Evolutionary conservation across 805 yeast species (phyloP).

Genomic region (Saccharomycopsis fibuligera): DNA sequence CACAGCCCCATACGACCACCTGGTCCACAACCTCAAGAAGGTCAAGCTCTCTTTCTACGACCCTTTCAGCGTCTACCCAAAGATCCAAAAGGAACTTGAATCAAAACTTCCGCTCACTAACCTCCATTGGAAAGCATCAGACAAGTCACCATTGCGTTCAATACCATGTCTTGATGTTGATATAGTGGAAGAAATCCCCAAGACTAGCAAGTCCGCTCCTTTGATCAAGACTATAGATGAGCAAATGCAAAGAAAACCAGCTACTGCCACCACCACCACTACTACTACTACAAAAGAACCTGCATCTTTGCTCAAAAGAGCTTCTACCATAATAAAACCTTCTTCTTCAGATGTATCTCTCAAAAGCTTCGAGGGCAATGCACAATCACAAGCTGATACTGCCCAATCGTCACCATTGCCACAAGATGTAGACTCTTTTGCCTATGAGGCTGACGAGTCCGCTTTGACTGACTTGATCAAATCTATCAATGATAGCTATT

Average conservation of each 20-base stretch:
- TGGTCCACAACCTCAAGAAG: slow-evolving; percentile 5
- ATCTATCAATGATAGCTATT: slow-evolving; percentile 42
- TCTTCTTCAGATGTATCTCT: not conserved
- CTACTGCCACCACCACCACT: too few relatives aligned
- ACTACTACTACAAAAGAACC: not conserved
- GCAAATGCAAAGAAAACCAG: slow-evolving; percentile 10
- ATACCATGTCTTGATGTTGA: slow-evolving; percentile 52
- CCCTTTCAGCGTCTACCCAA: slow-evolving; percentile 56
- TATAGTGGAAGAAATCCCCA: slow-evolving; percentile 54
- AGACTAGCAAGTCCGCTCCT: slow-evolving; percentile 18
- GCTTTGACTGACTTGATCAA: slow-evolving; percentile 23
- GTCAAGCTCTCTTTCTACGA: slow-evolving; percentile 47
- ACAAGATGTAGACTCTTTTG: not conserved
- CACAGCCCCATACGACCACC: not conserved
- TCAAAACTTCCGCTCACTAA: slow-evolving; percentile 51
- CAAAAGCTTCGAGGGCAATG: slow-evolving; percentile 18
- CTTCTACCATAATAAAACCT: slow-evolving; percentile 7
- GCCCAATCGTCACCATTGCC: slow-evolving; percentile 31
- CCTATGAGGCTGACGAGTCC: slow-evolving; percentile 5
- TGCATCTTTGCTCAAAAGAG: slow-evolving; percentile 5
- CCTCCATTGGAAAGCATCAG: slow-evolving; percentile 58
- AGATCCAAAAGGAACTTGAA: slow-evolving; percentile 37
- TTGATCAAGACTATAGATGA: slow-evolving; percentile 18
- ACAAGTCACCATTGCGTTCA: slow-evolving; percentile 51
- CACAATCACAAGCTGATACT: not conserved